Evolutionary conservation across 108 stramenopile genomes (phyloP).

Genomic region (Nannochloropsis granulata): DNA sequence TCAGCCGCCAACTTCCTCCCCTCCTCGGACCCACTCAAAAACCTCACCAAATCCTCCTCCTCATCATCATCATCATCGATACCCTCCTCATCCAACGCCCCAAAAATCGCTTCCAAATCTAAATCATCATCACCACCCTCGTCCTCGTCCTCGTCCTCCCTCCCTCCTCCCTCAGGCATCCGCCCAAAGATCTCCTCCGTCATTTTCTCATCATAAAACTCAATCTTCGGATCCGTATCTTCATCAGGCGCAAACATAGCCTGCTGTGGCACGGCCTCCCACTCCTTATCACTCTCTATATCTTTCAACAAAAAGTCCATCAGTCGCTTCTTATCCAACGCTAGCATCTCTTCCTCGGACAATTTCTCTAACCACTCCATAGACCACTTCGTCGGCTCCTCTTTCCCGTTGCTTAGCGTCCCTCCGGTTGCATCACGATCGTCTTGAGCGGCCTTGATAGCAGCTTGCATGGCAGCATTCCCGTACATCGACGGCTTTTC

Average conservation of each 20-base stretch:
- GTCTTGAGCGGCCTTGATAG: neutral
- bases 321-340: neutral
- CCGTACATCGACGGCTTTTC: neutral
- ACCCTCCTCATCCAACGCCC: neutral
- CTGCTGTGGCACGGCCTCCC: neutral
- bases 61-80: neutral
- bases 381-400: neutral
- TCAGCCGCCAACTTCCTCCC: neutral
- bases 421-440: neutral
- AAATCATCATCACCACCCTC: neutral
- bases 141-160: neutral
- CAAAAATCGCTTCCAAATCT: slow-evolving; percentile 1
- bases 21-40: neutral
- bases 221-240: neutral
- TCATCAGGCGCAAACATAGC: neutral
- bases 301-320: neutral
- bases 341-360: neutral
- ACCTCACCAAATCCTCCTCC: slow-evolving; percentile 2
- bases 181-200: neutral
- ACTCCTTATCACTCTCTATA: neutral
- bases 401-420: neutral
- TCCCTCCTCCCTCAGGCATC: neutral
- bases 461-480: neutral
- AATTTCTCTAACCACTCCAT: neutral
- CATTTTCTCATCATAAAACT: neutral